Evolutionary conservation across 1,284 basidiomycete genomes (phyloP), one percentile per base, ranked within the genome.

Genomic region (Cystobasidium slooffiae): DNA sequence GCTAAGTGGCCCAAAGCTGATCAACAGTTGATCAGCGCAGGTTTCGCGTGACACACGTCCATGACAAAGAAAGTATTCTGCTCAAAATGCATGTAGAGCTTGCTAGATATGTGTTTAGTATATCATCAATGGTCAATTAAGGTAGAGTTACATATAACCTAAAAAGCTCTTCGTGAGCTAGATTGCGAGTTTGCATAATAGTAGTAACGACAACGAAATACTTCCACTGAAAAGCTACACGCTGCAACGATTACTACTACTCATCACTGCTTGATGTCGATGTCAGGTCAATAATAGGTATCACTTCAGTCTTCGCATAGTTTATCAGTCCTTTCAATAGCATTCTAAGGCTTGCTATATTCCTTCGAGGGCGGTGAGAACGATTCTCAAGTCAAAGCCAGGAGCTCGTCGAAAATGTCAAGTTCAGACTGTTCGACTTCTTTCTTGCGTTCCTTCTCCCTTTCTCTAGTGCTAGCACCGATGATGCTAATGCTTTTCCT

Each of bases 371-470:
- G 1, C 12, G 12, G 3, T n/a, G n/a, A 49, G n/a, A 20, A 53
- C 51, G n/a, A 20, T 53, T 22, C 51, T 20, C 9, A 53, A 18
- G n/a, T 9, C n/a, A 53, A 31, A 43, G 18, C 39, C 9, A 59
- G 56, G 1, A 59, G 37, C 18, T 59, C 56, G 37, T 59, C 56
- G 56, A 59, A 59, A 24, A 59, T 59, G 18, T 59, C 56, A 31
- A 59, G n/a, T 24, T 59, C 56, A 7, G 56, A 59, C 9, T 39
- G 56, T 41, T 59, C 56, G 5, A 41, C 8, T 12, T 12, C 24
- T 3, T 59, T 14, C n/a, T n/a, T 12, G 31, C 10, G 10, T 8
- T 24, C 20, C 37, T 22, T n/a, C 12, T 14, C 46, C 12, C n/a
- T 49, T 49, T 49, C 46, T n/a, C 12, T 49, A 14, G 14, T 6